A percentile compares a stretch with the other conserved stretches of the same genome.
These are phyloP conservation scores for Syncephalastrum racemosum DNA, from an alignment of 371 early-diverging fungal species.

Conservation along the genomic window DNA sequence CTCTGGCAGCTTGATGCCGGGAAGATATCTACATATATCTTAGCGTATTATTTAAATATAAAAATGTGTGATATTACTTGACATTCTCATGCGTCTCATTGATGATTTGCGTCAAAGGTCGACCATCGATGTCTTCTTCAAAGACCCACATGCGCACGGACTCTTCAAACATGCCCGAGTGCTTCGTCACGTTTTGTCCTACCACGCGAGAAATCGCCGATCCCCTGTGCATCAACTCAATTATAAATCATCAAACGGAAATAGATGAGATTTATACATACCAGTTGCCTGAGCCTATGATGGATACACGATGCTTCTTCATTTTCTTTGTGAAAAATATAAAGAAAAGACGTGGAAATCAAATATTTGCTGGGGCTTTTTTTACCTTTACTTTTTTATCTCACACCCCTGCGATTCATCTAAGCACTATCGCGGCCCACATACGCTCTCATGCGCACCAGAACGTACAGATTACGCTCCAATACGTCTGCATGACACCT, in stretches of 20 bases:
- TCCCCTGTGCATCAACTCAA: conserved; percentile 67
- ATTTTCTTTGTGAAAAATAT: too few relatives aligned
- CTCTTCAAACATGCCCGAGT: conserved; percentile 65
- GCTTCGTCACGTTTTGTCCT: conserved; percentile 75
- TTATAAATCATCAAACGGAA: not conserved
- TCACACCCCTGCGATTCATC: too few relatives aligned
- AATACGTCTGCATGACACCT: too few relatives aligned
- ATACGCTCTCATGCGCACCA: too few relatives aligned
- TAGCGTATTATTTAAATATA: not conserved
- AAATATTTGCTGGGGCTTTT: too few relatives aligned
- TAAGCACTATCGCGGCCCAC: too few relatives aligned
- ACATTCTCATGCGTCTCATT: conserved; percentile 93
- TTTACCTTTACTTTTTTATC: too few relatives aligned
- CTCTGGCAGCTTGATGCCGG: conserved; percentile 80
- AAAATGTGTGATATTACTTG: conserved; percentile 54
- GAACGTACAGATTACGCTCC: too few relatives aligned
- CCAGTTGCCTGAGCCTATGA: conserved; percentile 97
- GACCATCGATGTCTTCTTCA: conserved; percentile 83
- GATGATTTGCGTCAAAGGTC: conserved; percentile 90
- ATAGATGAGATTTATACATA: conserved; percentile 30
- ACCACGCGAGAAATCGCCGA: conserved; percentile 94
- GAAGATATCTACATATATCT: conserved; percentile 67
- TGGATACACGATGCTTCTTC: conserved; percentile 46
- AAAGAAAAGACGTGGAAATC: too few relatives aligned
- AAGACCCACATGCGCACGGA: conserved; percentile 94